Evolutionary conservation across 768 basidiomycete species (phyloP), one percentile per base, ranked within the genome.

Genomic region (Guyanaporus albipodus): DNA sequence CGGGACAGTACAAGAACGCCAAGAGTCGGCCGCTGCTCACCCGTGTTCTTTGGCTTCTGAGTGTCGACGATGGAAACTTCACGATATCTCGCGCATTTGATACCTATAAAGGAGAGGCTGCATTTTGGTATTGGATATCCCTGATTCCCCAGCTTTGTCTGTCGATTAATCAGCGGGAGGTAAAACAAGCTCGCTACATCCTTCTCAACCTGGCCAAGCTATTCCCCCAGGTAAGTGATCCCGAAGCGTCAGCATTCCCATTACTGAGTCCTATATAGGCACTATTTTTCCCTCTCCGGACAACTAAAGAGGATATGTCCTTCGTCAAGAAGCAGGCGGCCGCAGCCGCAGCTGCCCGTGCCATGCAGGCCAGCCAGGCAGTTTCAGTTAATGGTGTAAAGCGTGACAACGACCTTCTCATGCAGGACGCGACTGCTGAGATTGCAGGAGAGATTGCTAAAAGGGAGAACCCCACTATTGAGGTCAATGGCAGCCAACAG

Each of bases 51-150:
- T 99, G 96, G 96, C 72, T 99, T 9, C 77, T 99, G 31, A 92
- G 91, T 60, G 74, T 97, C 15, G 96, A 99, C 61, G 95, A 99
- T 50, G 72, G 67, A 14, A 68, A 72, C 19, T 75, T 83, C 49
- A 80, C 80, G 2, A 82, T 89, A 45, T 84, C 86, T 19, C 77
- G 83, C 35, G 85, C 87, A 0, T 96, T 96, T 57, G 93, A 97
- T 61, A 86, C 83, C 19, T 96, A 96, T 70, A 95, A 94, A 63
- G 95, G 95, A 49, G 95, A 98, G 60, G 82, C 90, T 4, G 92
- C 92, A 11, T 88, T 87, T 54, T 99, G 96, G 96, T 97, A 91
- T 66, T 99, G 96, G 96, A 94, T 99, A 56, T 89, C 95, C 1
- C 73, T 97, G 46, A 92, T 96, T 36, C 96, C 96, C 4, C 95